A percentile compares a stretch with the other conserved stretches of the same genome.
These are phyloP conservation scores for Secale cereale DNA, from an alignment of 176 grass and related monocot genomes.

Conservation along the genomic window DNA sequence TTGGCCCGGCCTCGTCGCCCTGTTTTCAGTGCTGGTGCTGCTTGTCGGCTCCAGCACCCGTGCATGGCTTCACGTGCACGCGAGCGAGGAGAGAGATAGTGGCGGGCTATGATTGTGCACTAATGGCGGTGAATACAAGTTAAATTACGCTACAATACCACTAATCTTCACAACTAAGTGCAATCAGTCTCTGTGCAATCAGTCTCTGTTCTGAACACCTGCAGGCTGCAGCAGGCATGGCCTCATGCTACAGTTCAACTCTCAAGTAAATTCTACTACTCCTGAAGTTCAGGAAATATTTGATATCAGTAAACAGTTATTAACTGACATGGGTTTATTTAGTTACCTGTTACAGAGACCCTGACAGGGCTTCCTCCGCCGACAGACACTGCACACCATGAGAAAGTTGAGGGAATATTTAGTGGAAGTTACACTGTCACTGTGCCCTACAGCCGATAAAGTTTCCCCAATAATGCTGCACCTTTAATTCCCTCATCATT, in stretches of 20 bases:
- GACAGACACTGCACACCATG: neutral
- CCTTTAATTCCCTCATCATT: neutral
- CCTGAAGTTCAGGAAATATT: too few relatives aligned
- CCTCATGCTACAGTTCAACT: neutral
- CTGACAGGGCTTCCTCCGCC: slow-evolving; percentile 6
- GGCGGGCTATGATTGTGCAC: too few relatives aligned
- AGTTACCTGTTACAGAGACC: neutral
- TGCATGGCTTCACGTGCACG: slow-evolving; percentile 67
- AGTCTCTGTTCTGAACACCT: neutral
- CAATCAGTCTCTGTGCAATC: neutral
- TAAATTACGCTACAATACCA: too few relatives aligned
- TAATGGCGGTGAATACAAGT: too few relatives aligned
- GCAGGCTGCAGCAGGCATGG: neutral
- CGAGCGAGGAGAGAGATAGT: too few relatives aligned
- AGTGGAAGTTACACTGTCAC: neutral
- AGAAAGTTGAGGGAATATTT: neutral
- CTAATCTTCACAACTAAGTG: neutral
- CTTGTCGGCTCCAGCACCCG: slow-evolving; percentile 42
- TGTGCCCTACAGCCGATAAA: neutral
- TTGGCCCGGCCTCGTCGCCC: slow-evolving; percentile 29
- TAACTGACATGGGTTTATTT: neutral
- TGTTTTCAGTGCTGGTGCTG: slow-evolving; percentile 42
- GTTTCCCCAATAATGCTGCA: slow-evolving; percentile 7
- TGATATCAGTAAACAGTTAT: neutral
- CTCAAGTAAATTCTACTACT: neutral